Conservation (phyloP, 192 early-diverging fungal species). For the Geranomyces michiganensis region DNA sequence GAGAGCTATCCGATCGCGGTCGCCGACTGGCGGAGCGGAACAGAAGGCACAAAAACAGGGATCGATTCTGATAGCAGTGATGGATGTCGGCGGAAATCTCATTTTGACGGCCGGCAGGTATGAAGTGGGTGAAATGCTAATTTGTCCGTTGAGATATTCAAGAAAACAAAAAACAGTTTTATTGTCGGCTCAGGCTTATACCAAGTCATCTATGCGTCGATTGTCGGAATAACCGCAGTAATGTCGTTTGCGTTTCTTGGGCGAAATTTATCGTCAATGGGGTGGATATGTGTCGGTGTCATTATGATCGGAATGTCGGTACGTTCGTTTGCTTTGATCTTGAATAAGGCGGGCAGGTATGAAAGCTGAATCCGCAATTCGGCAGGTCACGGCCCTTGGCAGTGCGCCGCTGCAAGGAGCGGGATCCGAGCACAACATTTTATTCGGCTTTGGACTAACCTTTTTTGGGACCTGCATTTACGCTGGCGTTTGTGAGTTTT, state of each 20-base stretch:
- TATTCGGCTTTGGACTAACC: slow-evolving; percentile 43
- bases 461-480: slow-evolving; percentile 48
- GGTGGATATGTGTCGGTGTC: slow-evolving; percentile 41
- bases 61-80: slow-evolving; percentile 19
- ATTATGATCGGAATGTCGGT: slow-evolving; percentile 48
- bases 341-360: too few relatives aligned
- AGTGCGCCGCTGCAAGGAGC: background rate
- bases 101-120: slow-evolving; percentile 37
- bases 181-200: slow-evolving; percentile 21
- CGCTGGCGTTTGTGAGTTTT: slow-evolving; percentile 37
- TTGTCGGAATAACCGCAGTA: slow-evolving; percentile 49
- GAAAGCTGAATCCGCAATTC: too few relatives aligned
- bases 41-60: too few relatives aligned
- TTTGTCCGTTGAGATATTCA: too few relatives aligned
- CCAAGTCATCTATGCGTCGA: slow-evolving; percentile 47
- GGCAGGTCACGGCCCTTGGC: background rate
- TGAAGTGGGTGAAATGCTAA: too few relatives aligned
- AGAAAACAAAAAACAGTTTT: too few relatives aligned
- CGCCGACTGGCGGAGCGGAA: background rate
- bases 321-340: too few relatives aligned
- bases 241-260: slow-evolving; percentile 31
- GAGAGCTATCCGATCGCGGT: too few relatives aligned
- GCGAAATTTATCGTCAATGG: slow-evolving; percentile 16
- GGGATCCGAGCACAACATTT: slow-evolving; percentile 14
- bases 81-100: slow-evolving; percentile 40